Evolutionary conservation across 495 filamentous ascomycete genomes (phyloP), one percentile per base, ranked within the genome.

Genomic region (Aspergillus incahuasiensis): DNA sequence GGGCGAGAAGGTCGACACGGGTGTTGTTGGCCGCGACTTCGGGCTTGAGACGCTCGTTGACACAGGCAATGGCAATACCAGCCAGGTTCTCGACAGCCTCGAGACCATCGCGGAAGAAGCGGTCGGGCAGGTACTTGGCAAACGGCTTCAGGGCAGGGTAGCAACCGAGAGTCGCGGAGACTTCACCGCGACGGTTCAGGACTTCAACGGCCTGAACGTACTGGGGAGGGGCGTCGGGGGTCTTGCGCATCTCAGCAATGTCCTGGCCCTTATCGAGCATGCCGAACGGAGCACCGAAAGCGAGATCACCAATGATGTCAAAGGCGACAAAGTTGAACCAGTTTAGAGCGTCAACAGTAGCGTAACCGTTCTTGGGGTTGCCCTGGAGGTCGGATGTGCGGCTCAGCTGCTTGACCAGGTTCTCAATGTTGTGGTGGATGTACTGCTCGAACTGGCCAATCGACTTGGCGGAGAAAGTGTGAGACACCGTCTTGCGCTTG

Each of bases 261-360:
- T 87, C 84, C 58, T 70, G 53, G 35, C 74, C 78, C 66, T 76
- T 76, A 48, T 72, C 63, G 35, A 81, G 69, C 79, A 81, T 81
- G 22, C 77, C 78, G 59, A 81, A 81, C 25, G 79, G 79, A 18
- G 75, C 75, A 39, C 78, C 78, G 55, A 81, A 81, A 20, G 79
- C 79, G 39, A 79, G 57, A 21, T 78, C 75, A 5, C 90, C 91
- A 59, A 96, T 96, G 51, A 94, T 89, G 61, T 96, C 91, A 60
- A 96, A 96, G 40, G 91, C 91, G 9, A 95, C 80, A 68, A 88
- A 95, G 73, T 96, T 96, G 80, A 92, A 94, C 91, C 91, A 96
- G 65, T 91, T 80, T 24, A 96, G 79, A 45, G 85, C 87, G 64
- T 95, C 90, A 43, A 95, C 70, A 53, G 82, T 76, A 9, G 76